Percentiles rank a stretch among this genome's conserved stretches.
Conservation (phyloP, 163 green algal species). For the Scenedesmus sp. region DNA sequence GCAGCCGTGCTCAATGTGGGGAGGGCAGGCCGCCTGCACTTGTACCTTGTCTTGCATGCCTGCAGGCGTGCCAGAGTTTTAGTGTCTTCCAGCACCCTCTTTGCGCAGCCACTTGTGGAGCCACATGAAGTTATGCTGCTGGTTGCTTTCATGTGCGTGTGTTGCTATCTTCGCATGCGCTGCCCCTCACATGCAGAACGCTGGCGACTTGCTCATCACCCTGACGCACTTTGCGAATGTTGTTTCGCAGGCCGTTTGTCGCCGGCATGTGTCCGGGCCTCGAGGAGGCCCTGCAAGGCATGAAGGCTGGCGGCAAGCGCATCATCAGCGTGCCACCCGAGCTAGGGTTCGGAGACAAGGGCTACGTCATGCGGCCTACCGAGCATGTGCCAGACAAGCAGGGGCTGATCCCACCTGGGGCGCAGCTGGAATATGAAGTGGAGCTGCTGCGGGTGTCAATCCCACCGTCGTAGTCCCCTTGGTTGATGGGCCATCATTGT, state of each 20-base stretch:
- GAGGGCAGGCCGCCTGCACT: too few relatives aligned
- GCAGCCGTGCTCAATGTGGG: background rate
- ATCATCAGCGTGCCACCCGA: conserved; percentile 74
- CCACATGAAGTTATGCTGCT: too few relatives aligned
- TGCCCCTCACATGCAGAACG: too few relatives aligned
- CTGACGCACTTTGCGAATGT: background rate
- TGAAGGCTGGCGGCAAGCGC: conserved; percentile 81
- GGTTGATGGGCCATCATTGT: too few relatives aligned
- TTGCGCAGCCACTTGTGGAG: too few relatives aligned
- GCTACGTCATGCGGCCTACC: conserved; percentile 76
- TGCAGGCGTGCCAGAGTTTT: too few relatives aligned
- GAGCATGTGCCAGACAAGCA: conserved; percentile 84
- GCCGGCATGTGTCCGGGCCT: conserved; percentile 33
- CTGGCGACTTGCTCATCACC: background rate
- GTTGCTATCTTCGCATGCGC: too few relatives aligned
- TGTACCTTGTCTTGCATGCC: too few relatives aligned
- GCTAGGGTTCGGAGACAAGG: conserved; percentile 83
- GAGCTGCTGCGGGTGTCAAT: conserved; percentile 46
- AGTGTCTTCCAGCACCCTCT: too few relatives aligned
- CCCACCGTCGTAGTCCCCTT: conserved; percentile 32
- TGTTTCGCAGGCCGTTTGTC: background rate
- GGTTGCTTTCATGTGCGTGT: too few relatives aligned
- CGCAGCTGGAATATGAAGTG: conserved; percentile 62
- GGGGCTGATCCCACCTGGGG: conserved; percentile 61
- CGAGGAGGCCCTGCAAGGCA: conserved; percentile 82